phyloP scores from a whole-genome alignment of 768 basidiomycete species.

The Mycena filopes region DNA sequence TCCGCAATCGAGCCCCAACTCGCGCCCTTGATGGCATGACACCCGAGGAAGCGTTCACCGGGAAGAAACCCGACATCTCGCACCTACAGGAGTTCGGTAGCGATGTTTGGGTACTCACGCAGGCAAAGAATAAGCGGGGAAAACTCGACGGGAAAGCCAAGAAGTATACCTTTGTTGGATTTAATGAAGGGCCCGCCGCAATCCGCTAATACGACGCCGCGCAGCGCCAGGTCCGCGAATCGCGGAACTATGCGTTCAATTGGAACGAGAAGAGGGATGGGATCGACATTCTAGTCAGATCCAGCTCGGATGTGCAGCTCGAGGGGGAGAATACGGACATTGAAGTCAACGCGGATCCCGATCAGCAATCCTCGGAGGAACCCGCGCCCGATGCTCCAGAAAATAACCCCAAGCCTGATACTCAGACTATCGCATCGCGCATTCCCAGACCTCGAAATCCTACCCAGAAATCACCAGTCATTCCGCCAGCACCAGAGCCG shows the following conservation, averaged over 20 bases:
- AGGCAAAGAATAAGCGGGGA: no score
- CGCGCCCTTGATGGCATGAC: constrained; percentile 34
- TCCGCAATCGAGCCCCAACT: constrained; percentile 37
- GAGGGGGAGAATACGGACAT: background rate
- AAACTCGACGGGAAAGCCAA: background rate
- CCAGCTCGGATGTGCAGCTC: background rate
- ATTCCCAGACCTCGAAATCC: no score
- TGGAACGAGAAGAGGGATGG: background rate
- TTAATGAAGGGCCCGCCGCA: background rate
- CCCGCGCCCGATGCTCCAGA: no score
- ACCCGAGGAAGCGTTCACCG: constrained; percentile 36
- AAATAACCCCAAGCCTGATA: no score
- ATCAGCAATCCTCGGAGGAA: background rate
- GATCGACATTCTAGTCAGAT: background rate
- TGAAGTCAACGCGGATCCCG: background rate
- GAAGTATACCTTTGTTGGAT: background rate
- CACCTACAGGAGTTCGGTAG: constrained; percentile 35
- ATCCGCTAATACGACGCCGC: background rate
- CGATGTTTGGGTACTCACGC: constrained; percentile 14
- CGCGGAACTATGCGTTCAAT: background rate
- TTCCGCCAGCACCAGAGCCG: background rate
- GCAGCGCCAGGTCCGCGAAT: background rate
- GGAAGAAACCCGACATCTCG: constrained; percentile 40
- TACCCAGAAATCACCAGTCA: no score
- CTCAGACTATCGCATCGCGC: no score